Percentiles rank a stretch among this genome's conserved stretches.
phyloP scores from a whole-genome alignment of 768 basidiomycete species.

The Tephrocybe sp. region DNA sequence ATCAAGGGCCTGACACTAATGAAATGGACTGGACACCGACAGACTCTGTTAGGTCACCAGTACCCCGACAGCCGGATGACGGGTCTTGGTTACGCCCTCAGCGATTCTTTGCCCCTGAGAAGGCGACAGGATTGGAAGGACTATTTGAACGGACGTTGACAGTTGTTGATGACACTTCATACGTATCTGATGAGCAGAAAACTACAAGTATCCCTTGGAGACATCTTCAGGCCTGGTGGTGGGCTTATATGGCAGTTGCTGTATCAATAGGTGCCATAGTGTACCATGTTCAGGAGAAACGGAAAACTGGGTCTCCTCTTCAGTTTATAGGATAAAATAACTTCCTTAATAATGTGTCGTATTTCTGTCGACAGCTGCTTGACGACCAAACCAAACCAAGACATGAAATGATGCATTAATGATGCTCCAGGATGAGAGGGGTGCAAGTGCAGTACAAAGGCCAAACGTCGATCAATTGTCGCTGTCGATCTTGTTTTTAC shows the following conservation, averaged over 20 bases:
- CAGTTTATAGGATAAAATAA: neutral
- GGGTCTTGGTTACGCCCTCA: constrained; percentile 66
- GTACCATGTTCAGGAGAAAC: constrained; percentile 23
- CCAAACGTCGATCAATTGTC: too few species aligned
- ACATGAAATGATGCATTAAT: too few species aligned
- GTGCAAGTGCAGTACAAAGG: too few species aligned
- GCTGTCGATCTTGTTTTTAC: too few species aligned
- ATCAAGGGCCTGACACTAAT: constrained; percentile 36
- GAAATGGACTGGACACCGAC: constrained; percentile 72
- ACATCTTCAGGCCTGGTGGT: constrained; percentile 35
- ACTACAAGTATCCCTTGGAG: neutral
- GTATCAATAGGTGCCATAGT: constrained; percentile 26
- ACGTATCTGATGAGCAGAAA: neutral
- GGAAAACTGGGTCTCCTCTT: constrained; percentile 5
- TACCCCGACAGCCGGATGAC: constrained; percentile 27
- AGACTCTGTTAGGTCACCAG: constrained; percentile 25
- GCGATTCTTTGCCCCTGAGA: constrained; percentile 75
- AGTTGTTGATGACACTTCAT: constrained; percentile 42
- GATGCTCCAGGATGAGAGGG: too few species aligned
- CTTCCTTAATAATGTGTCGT: neutral
- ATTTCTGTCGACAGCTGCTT: too few species aligned
- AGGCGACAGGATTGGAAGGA: constrained; percentile 73
- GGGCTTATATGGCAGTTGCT: constrained; percentile 31
- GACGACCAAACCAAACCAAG: too few species aligned
- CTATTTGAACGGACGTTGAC: constrained; percentile 64